Percentiles rank a stretch among this genome's conserved stretches.
Conservation (phyloP, 2,329 filamentous ascomycete species). For the Paecilomyces sp. region DNA sequence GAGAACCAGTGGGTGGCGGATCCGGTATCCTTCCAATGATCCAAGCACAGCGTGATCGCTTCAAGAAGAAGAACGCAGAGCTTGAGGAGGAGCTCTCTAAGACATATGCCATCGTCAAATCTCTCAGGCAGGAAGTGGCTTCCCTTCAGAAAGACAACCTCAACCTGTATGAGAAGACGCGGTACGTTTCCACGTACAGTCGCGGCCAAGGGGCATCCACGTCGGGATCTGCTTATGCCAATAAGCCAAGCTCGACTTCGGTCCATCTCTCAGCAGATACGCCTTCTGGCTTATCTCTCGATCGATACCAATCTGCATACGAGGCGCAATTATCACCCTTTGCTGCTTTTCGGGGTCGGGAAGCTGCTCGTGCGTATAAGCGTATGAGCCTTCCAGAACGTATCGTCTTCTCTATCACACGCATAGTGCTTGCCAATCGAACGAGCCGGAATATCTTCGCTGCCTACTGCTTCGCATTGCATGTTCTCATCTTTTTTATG, state of each 20-base stretch:
- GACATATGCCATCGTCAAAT: slow-evolving; percentile 71
- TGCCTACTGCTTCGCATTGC: slow-evolving; percentile 79
- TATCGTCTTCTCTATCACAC: slow-evolving; percentile 80
- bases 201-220: slow-evolving; percentile 56
- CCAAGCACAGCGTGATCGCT: slow-evolving; percentile 92
- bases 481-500: slow-evolving; percentile 78
- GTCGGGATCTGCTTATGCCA: slow-evolving; percentile 54
- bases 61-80: slow-evolving; percentile 91
- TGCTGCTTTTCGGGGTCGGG: slow-evolving; percentile 87
- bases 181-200: slow-evolving; percentile 92
- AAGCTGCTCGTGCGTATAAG: slow-evolving; percentile 83
- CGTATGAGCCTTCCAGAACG: slow-evolving; percentile 89
- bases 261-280: slow-evolving; percentile 54
- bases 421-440: slow-evolving; percentile 82
- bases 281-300: slow-evolving; percentile 60
- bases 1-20: slow-evolving; percentile 64
- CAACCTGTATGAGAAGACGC: slow-evolving; percentile 92
- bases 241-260: slow-evolving; percentile 69
- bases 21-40: slow-evolving; percentile 96
- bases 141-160: slow-evolving; percentile 94
- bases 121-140: slow-evolving; percentile 81
- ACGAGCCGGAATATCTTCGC: slow-evolving; percentile 92
- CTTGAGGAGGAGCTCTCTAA: slow-evolving; percentile 87
- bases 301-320: slow-evolving; percentile 86
- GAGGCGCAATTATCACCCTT: slow-evolving; percentile 95